A percentile compares a stretch with the other conserved stretches of the same genome.
Conservation (phyloP, 257 asterid species). For the Solanum chiquidenum region DNA sequence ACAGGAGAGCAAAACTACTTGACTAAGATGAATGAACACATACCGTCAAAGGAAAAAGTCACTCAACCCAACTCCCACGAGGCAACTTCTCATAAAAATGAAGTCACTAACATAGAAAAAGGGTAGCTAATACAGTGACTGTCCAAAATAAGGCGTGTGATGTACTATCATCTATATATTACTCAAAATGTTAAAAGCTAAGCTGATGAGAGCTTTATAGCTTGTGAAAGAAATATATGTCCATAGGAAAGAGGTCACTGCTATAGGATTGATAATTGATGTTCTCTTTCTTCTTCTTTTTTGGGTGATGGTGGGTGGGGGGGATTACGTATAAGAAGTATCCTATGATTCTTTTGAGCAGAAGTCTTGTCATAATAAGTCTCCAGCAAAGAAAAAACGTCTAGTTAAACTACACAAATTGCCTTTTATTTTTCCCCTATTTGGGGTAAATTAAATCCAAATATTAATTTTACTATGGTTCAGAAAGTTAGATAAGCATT, state of each 20-base stretch:
- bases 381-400: neutral
- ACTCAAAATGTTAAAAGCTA: neutral
- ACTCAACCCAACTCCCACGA: neutral
- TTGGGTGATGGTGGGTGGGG: neutral
- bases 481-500: neutral
- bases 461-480: neutral
- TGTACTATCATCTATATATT: neutral
- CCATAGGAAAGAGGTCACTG: neutral
- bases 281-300: neutral
- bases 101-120: neutral
- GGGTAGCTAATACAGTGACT: neutral
- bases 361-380: neutral
- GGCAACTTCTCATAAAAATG: neutral
- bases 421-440: neutral
- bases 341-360: neutral
- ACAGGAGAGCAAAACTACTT: neutral
- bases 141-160: neutral
- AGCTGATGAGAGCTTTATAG: neutral
- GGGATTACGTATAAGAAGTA: neutral
- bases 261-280: neutral
- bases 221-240: neutral
- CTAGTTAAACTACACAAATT: neutral
- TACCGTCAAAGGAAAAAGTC: neutral
- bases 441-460: neutral
- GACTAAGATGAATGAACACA: neutral